Evolutionary conservation across 176 grass and related monocot species (phyloP).

Genomic region (Musa schizocarpa): DNA sequence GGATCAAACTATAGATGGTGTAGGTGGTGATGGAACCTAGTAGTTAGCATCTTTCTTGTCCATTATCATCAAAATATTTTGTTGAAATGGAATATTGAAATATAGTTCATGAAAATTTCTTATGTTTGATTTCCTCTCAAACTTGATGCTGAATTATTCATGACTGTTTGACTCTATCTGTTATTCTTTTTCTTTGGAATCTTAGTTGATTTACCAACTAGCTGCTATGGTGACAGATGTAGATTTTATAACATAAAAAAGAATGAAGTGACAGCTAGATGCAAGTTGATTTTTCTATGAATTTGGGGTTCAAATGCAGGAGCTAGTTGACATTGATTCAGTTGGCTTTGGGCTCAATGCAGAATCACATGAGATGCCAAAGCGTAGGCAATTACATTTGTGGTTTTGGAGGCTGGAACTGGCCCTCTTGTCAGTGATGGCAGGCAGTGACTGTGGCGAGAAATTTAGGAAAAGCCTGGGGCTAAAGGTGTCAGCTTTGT

Average conservation of each 20-base stretch:
- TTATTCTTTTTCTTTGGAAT: neutral
- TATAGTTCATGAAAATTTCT: too few species aligned
- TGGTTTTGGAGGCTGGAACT: conserved; percentile 66
- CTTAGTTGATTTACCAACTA: neutral
- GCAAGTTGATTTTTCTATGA: neutral
- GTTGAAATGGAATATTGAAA: too few species aligned
- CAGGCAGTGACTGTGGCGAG: conserved; percentile 40
- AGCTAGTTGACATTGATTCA: neutral
- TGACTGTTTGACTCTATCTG: too few species aligned
- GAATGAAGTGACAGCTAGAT: neutral
- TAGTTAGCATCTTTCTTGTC: neutral
- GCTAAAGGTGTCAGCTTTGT: conserved; percentile 48
- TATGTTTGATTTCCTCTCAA: too few species aligned
- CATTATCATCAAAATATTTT: neutral
- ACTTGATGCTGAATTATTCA: too few species aligned
- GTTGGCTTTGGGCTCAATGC: conserved; percentile 6
- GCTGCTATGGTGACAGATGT: neutral
- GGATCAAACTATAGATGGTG: neutral
- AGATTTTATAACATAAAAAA: neutral
- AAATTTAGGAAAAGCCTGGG: conserved; percentile 28
- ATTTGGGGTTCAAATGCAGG: conserved; percentile 4
- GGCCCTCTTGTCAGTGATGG: conserved; percentile 88
- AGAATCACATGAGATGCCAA: conserved; percentile 18
- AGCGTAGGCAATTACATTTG: conserved; percentile 13
- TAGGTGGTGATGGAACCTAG: neutral